These are phyloP conservation scores for Lachnellula cervina DNA, from an alignment of 2,329 filamentous ascomycete species.

Conservation along the genomic window DNA sequence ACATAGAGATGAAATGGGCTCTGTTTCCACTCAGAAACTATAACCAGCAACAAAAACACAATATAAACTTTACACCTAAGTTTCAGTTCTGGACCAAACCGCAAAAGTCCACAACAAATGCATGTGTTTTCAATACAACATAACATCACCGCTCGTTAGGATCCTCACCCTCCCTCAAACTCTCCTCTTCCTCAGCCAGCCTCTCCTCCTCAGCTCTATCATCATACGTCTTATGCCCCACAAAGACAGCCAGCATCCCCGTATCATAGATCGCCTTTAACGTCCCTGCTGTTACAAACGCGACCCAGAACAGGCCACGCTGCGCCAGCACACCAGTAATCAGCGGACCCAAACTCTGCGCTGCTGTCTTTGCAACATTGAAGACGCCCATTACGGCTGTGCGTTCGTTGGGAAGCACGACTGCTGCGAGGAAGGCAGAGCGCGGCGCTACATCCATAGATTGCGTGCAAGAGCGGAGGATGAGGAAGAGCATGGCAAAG, in stretches of 20 bases:
- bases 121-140: not conserved
- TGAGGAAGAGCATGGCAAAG: constrained; percentile 54
- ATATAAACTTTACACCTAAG: not conserved
- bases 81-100: not conserved
- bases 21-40: not conserved
- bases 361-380: constrained; percentile 63
- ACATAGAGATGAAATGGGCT: not conserved
- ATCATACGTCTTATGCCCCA: constrained; percentile 28
- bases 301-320: constrained; percentile 52
- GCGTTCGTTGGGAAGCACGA: constrained; percentile 59
- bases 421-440: constrained; percentile 62
- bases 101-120: not conserved
- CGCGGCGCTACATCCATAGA: constrained; percentile 70
- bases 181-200: constrained; percentile 15
- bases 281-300: constrained; percentile 57
- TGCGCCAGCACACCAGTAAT: constrained; percentile 60
- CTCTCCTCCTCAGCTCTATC: constrained; percentile 22
- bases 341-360: constrained; percentile 56
- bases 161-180: constrained; percentile 17
- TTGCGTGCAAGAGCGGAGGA: constrained; percentile 56
- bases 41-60: too few relatives aligned
- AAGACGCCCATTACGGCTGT: constrained; percentile 68
- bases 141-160: constrained; percentile 9
- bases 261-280: constrained; percentile 60
- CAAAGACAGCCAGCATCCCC: constrained; percentile 48